A percentile compares a stretch with the other conserved stretches of the same genome.
Conservation (phyloP, 306 rosid species). For the Oxytropis ochrocephala region DNA sequence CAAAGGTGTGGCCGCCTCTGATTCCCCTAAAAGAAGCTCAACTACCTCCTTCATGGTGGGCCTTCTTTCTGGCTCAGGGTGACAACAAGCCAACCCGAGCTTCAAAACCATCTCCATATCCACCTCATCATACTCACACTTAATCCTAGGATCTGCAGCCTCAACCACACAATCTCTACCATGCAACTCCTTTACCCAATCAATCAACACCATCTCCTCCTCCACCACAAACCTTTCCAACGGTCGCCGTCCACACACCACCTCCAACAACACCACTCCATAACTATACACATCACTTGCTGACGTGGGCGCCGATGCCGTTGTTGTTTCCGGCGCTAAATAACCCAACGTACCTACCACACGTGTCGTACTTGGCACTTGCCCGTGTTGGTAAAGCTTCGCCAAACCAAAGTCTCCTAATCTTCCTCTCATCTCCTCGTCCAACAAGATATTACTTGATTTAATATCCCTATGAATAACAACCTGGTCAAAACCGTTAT, state of each 20-base stretch:
- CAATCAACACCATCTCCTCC: constrained; percentile 60
- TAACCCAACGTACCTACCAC: constrained; percentile 83
- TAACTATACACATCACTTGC: constrained; percentile 73
- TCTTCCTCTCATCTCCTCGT: constrained; percentile 66
- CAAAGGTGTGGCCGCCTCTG: constrained; percentile 10
- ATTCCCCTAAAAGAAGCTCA: constrained; percentile 31
- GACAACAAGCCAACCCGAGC: constrained; percentile 84
- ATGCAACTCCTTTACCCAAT: constrained; percentile 70
- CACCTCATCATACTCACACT: constrained; percentile 36
- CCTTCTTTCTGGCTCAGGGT: constrained; percentile 64
- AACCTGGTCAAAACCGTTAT: constrained; percentile 77
- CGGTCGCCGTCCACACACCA: constrained; percentile 72
- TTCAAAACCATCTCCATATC: constrained; percentile 63
- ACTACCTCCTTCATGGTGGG: constrained; percentile 75
- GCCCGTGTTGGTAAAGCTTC: constrained; percentile 76
- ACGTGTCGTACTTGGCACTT: constrained; percentile 64
- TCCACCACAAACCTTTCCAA: constrained; percentile 48
- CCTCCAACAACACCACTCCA: constrained; percentile 80
- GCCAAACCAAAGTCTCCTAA: constrained; percentile 83
- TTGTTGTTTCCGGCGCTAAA: constrained; percentile 73
- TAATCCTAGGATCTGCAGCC: constrained; percentile 52
- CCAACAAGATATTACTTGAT: constrained; percentile 68
- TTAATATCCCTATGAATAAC: constrained; percentile 77
- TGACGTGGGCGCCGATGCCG: constrained; percentile 49
- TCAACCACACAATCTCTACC: constrained; percentile 26